Conservation (phyloP, 352 stramenopile species). For the Thraustochytrium sp. region DNA sequence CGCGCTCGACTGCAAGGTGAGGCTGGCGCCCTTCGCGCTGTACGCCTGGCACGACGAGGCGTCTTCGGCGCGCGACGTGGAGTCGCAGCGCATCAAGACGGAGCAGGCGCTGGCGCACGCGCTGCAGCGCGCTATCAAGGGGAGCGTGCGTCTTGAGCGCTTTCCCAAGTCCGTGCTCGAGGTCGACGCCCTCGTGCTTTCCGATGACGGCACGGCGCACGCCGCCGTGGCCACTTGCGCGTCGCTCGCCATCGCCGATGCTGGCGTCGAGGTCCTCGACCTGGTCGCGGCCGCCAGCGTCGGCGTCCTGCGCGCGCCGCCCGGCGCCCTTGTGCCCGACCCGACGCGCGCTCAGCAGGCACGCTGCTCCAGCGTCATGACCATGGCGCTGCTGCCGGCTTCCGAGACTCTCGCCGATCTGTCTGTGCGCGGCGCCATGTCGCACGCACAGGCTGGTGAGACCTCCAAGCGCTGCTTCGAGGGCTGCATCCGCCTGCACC, state of each 20-base stretch:
- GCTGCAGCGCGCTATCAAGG: constrained; percentile 65
- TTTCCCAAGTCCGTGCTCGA: constrained; percentile 79
- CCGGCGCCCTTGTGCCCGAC: constrained; percentile 62
- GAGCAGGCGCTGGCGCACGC: constrained; percentile 31
- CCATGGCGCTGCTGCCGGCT: constrained; percentile 75
- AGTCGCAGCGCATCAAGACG: constrained; percentile 56
- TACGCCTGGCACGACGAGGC: not conserved
- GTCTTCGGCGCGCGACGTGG: not conserved
- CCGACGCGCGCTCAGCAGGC: constrained; percentile 64
- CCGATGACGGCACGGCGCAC: constrained; percentile 71
- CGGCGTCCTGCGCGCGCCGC: constrained; percentile 46
- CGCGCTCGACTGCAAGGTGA: not conserved
- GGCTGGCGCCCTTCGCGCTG: constrained; percentile 15
- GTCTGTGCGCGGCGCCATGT: constrained; percentile 69
- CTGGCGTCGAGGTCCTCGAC: constrained; percentile 82
- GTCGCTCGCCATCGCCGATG: constrained; percentile 74
- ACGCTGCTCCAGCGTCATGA: constrained; percentile 60
- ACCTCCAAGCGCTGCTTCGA: constrained; percentile 77
- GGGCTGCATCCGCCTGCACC: constrained; percentile 52
- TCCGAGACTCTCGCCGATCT: constrained; percentile 73
- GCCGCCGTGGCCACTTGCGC: constrained; percentile 72
- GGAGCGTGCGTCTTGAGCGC: constrained; percentile 72
- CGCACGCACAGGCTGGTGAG: constrained; percentile 68
- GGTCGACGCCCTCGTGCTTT: constrained; percentile 75
- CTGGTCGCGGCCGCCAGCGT: constrained; percentile 70